phyloP scores from a whole-genome alignment of 2,329 filamentous ascomycete genomes.

The Penicillium sp. region DNA sequence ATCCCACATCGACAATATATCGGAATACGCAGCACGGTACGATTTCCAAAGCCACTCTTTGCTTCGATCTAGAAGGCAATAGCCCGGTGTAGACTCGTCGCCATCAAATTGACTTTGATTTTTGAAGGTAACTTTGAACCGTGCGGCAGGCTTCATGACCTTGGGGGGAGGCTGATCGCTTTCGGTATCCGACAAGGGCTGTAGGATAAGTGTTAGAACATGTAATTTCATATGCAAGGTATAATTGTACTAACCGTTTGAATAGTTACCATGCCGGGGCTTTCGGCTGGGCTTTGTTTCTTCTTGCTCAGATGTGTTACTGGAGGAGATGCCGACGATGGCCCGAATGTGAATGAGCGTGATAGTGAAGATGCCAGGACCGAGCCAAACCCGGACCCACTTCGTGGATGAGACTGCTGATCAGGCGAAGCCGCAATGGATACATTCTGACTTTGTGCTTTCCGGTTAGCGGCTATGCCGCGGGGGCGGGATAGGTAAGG shows the following conservation, averaged over 20 bases:
- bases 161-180: slow-evolving; percentile 33
- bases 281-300: slow-evolving; percentile 37
- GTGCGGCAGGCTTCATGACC: slow-evolving; percentile 28
- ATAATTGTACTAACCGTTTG: slow-evolving; percentile 30
- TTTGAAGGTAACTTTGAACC: slow-evolving; percentile 53
- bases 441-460: slow-evolving; percentile 41
- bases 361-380: slow-evolving; percentile 47
- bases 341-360: slow-evolving; percentile 45
- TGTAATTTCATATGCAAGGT: slow-evolving; percentile 14
- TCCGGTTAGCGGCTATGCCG: slow-evolving; percentile 42
- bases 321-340: slow-evolving; percentile 46
- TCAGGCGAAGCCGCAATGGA: slow-evolving; percentile 46
- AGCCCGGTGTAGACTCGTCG: slow-evolving; percentile 46
- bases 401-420: slow-evolving; percentile 38
- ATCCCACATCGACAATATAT: slow-evolving; percentile 60
- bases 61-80: slow-evolving; percentile 50
- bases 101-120: slow-evolving; percentile 59
- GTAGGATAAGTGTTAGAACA: slow-evolving; percentile 19
- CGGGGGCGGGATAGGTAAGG: slow-evolving; percentile 46
- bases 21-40: slow-evolving; percentile 59
- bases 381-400: slow-evolving; percentile 43
- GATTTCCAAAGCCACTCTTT: slow-evolving; percentile 50
- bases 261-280: slow-evolving; percentile 29
- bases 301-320: slow-evolving; percentile 35
- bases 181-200: slow-evolving; percentile 40